These are phyloP conservation scores for Morella rubra DNA, from an alignment of 306 rosid species.

Conservation along the genomic window DNA sequence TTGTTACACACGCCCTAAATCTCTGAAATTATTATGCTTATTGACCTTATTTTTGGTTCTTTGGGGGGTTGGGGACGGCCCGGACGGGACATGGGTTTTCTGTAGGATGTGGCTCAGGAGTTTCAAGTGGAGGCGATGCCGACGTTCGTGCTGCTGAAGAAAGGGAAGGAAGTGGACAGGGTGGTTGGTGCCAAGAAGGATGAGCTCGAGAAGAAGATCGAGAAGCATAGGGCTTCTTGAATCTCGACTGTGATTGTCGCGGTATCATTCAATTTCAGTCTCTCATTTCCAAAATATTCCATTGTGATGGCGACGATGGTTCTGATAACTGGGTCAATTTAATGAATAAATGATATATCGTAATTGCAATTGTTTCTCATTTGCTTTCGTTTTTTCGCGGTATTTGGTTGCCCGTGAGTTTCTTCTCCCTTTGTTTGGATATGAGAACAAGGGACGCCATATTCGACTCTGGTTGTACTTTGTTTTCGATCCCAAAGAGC, in stretches of 20 bases:
- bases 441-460: too few relatives aligned
- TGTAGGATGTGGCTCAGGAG: slow-evolving; percentile 64
- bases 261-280: not conserved
- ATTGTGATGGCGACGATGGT: too few relatives aligned
- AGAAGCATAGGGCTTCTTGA: slow-evolving; percentile 24
- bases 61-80: not conserved
- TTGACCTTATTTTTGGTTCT: not conserved
- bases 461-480: too few relatives aligned
- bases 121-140: slow-evolving; percentile 80
- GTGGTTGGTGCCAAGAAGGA: slow-evolving; percentile 76
- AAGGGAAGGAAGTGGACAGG: slow-evolving; percentile 60
- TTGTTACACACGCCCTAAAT: too few relatives aligned
- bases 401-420: too few relatives aligned
- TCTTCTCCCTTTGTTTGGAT: too few relatives aligned
- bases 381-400: too few relatives aligned
- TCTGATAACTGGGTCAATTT: too few relatives aligned
- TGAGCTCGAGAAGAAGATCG: slow-evolving; percentile 65
- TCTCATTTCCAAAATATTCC: not conserved
- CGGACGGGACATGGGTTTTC: not conserved
- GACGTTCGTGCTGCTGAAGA: slow-evolving; percentile 71
- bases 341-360: not conserved
- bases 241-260: not conserved
- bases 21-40: not conserved
- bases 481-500: too few relatives aligned
- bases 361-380: too few relatives aligned